These are phyloP conservation scores for Ormosia emarginata DNA, from an alignment of 306 rosid genomes.

Conservation along the genomic window DNA sequence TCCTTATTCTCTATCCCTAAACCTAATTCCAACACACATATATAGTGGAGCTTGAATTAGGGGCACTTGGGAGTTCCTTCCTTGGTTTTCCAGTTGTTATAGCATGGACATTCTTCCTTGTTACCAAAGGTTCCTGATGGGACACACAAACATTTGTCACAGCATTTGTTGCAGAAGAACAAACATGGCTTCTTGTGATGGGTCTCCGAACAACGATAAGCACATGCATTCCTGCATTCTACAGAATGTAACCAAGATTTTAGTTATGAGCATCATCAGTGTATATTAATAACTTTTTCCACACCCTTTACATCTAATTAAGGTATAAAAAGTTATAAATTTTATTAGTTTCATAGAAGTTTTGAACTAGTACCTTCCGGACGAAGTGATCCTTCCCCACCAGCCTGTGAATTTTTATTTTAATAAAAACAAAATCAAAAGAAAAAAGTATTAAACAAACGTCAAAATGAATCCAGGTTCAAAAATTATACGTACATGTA, in stretches of 20 bases:
- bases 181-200: conserved; percentile 60
- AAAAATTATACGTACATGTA: not conserved
- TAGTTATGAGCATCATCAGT: not conserved
- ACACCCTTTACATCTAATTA: not conserved
- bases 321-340: not conserved
- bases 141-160: conserved; percentile 60
- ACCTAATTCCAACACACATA: too few relatives aligned
- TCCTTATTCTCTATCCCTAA: too few relatives aligned
- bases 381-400: conserved; percentile 31
- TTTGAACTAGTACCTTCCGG: conserved; percentile 1
- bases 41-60: not conserved
- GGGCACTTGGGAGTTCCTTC: conserved; percentile 78
- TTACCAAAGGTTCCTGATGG: conserved; percentile 67
- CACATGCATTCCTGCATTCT: conserved; percentile 38
- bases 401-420: conserved; percentile 8
- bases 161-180: conserved; percentile 60
- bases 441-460: not conserved
- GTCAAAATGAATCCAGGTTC: not conserved
- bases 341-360: not conserved
- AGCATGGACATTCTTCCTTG: conserved; percentile 67
- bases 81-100: conserved; percentile 67
- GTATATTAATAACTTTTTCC: not conserved
- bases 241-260: not conserved
- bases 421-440: not conserved
- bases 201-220: conserved; percentile 53